A percentile compares a stretch with the other conserved stretches of the same genome.
Conservation (phyloP, 176 grass and related monocot genomes). For the Microstegium vimineum region DNA sequence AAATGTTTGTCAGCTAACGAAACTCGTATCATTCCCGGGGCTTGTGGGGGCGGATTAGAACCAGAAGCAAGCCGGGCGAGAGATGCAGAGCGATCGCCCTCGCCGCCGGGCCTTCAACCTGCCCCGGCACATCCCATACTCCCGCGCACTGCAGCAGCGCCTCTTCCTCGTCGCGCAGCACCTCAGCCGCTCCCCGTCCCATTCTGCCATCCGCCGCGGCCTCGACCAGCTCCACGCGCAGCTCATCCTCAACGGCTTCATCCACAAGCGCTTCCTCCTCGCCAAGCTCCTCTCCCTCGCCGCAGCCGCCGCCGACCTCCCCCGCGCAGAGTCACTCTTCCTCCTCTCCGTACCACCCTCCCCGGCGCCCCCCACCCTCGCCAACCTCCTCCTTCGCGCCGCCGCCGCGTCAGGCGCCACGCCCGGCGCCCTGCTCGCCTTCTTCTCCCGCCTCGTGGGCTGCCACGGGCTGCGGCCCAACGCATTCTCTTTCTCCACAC, state of each 20-base stretch:
- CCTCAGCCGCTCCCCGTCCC: constrained; percentile 8
- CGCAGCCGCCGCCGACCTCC: constrained; percentile 31
- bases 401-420: background rate
- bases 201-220: constrained; percentile 16
- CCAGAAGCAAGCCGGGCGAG: background rate
- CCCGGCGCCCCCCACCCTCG: constrained; percentile 35
- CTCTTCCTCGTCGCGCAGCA: constrained; percentile 59
- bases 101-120: background rate
- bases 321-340: constrained; percentile 52
- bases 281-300: constrained; percentile 62
- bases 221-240: constrained; percentile 62
- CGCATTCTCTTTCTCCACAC: constrained; percentile 58
- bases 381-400: constrained; percentile 61
- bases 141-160: constrained; percentile 63
- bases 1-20: background rate
- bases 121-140: constrained; percentile 37
- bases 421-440: background rate
- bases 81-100: constrained; percentile 10
- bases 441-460: constrained; percentile 32
- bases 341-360: background rate
- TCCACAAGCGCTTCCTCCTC: constrained; percentile 61
- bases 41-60: too few species aligned
- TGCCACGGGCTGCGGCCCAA: constrained; percentile 44
- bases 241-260: constrained; percentile 62
- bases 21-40: background rate